A percentile compares a stretch with the other conserved stretches of the same genome.
These are phyloP conservation scores for Arachis stenosperma DNA, from an alignment of 306 rosid species.

Conservation along the genomic window DNA sequence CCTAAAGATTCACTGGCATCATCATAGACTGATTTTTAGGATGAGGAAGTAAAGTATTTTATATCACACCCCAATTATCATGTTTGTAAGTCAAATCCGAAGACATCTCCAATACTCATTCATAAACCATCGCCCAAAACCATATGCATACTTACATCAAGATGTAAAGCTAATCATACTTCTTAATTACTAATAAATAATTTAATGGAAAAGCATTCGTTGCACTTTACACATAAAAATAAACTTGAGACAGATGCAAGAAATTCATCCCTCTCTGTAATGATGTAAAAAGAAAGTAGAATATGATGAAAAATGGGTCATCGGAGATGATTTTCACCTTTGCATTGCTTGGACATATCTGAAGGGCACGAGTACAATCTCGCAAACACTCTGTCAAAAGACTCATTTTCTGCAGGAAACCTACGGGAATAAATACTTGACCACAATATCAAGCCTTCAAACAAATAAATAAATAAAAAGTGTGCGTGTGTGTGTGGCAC, in stretches of 20 bases:
- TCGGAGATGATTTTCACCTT: slow-evolving; percentile 59
- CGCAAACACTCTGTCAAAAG: slow-evolving; percentile 64
- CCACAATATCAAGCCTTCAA: slow-evolving; percentile 26
- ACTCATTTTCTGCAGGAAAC: slow-evolving; percentile 65
- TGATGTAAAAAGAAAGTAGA: slow-evolving; percentile 15
- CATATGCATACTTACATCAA: not conserved
- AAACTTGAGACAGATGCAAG: slow-evolving; percentile 24
- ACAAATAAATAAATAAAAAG: slow-evolving; percentile 11
- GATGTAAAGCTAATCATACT: not conserved
- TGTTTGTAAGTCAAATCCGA: slow-evolving; percentile 10
- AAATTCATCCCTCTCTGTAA: slow-evolving; percentile 18
- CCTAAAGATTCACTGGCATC: slow-evolving; percentile 1
- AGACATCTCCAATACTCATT: not conserved
- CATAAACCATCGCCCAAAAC: slow-evolving; percentile 1
- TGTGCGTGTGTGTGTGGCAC: not conserved
- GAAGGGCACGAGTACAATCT: slow-evolving; percentile 81
- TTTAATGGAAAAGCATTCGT: not conserved
- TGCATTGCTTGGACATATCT: slow-evolving; percentile 65
- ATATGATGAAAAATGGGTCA: not conserved
- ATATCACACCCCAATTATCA: slow-evolving; percentile 18
- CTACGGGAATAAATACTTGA: slow-evolving; percentile 27
- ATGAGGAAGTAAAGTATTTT: slow-evolving; percentile 25
- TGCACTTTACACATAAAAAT: not conserved
- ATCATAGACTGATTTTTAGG: slow-evolving; percentile 21
- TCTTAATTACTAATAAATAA: slow-evolving; percentile 7